Conservation (phyloP, 2,329 filamentous ascomycete genomes). For the Cordyceps tenuipes region DNA sequence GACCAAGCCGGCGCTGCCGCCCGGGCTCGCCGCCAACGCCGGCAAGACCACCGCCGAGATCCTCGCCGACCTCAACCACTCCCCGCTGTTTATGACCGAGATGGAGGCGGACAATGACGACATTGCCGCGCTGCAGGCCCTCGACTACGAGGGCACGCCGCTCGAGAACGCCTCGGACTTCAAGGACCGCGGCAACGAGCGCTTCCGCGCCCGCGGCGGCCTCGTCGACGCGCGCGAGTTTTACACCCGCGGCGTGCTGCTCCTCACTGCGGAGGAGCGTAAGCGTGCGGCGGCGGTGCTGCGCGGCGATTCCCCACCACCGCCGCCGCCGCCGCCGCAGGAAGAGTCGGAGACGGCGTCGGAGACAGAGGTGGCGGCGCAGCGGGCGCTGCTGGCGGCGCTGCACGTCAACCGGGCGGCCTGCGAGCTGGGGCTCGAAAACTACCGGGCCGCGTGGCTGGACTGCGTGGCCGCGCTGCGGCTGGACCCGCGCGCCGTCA, state of each 20-base stretch:
- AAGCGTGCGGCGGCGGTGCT: no score
- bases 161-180: slow-evolving; percentile 77
- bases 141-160: slow-evolving; percentile 88
- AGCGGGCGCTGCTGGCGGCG: slow-evolving; percentile 61
- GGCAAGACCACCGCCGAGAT: slow-evolving; percentile 48
- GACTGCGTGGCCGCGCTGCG: slow-evolving; percentile 76
- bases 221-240: slow-evolving; percentile 85
- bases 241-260: slow-evolving; percentile 76
- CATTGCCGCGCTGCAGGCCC: slow-evolving; percentile 77
- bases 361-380: slow-evolving; percentile 51
- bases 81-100: slow-evolving; percentile 92
- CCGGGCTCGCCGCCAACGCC: slow-evolving; percentile 30
- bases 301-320: no score
- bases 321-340: no score
- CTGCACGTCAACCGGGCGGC: slow-evolving; percentile 82
- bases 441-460: slow-evolving; percentile 77
- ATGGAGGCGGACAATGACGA: slow-evolving; percentile 72
- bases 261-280: slow-evolving; percentile 57
- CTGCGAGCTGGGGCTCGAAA: slow-evolving; percentile 79
- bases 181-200: slow-evolving; percentile 88
- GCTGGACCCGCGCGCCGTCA: slow-evolving; percentile 73
- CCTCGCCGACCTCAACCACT: slow-evolving; percentile 48
- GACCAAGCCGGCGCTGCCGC: slow-evolving; percentile 38
- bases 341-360: slow-evolving; percentile 24
- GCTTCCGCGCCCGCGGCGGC: slow-evolving; percentile 59